Evolutionary conservation across 768 basidiomycete species (phyloP), one percentile per base, ranked within the genome.

Genomic region (Tephrocybe sp.): DNA sequence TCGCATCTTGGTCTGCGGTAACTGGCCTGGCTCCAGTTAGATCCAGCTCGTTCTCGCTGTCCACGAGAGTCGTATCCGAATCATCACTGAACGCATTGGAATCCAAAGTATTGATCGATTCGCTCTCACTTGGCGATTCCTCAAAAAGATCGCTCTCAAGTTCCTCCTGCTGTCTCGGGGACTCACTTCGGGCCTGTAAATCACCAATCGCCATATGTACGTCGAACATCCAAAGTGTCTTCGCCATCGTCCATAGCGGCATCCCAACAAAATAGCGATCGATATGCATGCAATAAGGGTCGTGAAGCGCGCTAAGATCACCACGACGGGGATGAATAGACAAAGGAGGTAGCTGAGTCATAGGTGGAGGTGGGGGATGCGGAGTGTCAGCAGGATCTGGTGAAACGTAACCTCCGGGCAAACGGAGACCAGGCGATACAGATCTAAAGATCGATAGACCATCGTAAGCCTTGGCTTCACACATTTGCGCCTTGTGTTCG

Each of bases 191-290:
- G n/a, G 27, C 27, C 11, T 29, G 6, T 5, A 41, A n/a, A 13
- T 47, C 45, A 1, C 43, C 57, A 8, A 60, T 44, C 8, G 61
- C 61, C 50, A 73, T 62, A 38, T 79, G 77, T 58, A 88, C 62
- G 53, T 83, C 80, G 53, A 76, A 76, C 64, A 82, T 72, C 70
- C 80, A 87, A n/a, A 86, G 56, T 33, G 73, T 76, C 69, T 87
- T 87, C 37, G 72, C 66, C 59, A 87, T 79, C 16, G 85, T 86
- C 79, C 84, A 86, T 40, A 80, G 61, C 3, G 81, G 78, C 57
- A 82, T 69, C 27, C 63, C 68, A 50, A 74, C 74, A 56, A 86
- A 84, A 54, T 69, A 79, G 10, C 78, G 78, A 61, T 88, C 86
- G 42, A 83, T 70, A 43, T 78, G 69, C 51, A 68, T 72, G 42